A percentile compares a stretch with the other conserved stretches of the same genome.
These are phyloP conservation scores for Fusarium odoratissimum DNA, from an alignment of 2,329 filamentous ascomycete genomes.

Conservation along the genomic window DNA sequence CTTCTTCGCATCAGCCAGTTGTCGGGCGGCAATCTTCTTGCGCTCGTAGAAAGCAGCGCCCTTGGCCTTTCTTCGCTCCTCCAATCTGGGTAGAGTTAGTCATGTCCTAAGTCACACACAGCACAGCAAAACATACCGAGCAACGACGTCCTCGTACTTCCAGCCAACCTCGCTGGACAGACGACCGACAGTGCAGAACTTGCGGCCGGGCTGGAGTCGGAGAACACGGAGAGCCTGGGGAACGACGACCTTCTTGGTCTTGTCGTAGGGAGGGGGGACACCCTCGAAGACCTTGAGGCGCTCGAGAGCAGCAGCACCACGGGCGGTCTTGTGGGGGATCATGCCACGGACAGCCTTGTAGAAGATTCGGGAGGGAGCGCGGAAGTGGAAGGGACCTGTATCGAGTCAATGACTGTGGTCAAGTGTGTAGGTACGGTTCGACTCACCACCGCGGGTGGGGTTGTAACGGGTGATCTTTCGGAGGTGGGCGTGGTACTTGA, in stretches of 20 bases:
- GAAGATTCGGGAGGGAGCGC: constrained; percentile 98
- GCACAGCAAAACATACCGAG: constrained; percentile 75
- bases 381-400: constrained; percentile 98
- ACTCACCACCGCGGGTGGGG: constrained; percentile 95
- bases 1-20: constrained; percentile 93
- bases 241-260: constrained; percentile 99
- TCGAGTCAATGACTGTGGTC: constrained; percentile 51
- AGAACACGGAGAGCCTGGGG: constrained; percentile 97
- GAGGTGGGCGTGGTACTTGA: constrained; percentile 99
- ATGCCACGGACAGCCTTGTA: constrained; percentile 99
- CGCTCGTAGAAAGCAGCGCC: constrained; percentile 99
- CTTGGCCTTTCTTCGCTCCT: constrained; percentile 99
- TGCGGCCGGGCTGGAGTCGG: constrained; percentile 97
- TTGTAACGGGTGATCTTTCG: constrained; percentile 99
- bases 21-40: constrained; percentile 96
- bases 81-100: constrained; percentile 73
- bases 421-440: constrained; percentile 27
- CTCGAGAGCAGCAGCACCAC: constrained; percentile 95
- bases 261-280: constrained; percentile 98
- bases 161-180: constrained; percentile 99
- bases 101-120: background rate
- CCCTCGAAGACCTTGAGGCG: constrained; percentile 99
- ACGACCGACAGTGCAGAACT: constrained; percentile 99
- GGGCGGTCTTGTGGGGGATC: constrained; percentile 99
- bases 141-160: constrained; percentile 99